These are phyloP conservation scores for Gleditsia sinensis DNA, from an alignment of 306 rosid genomes.

Conservation along the genomic window DNA sequence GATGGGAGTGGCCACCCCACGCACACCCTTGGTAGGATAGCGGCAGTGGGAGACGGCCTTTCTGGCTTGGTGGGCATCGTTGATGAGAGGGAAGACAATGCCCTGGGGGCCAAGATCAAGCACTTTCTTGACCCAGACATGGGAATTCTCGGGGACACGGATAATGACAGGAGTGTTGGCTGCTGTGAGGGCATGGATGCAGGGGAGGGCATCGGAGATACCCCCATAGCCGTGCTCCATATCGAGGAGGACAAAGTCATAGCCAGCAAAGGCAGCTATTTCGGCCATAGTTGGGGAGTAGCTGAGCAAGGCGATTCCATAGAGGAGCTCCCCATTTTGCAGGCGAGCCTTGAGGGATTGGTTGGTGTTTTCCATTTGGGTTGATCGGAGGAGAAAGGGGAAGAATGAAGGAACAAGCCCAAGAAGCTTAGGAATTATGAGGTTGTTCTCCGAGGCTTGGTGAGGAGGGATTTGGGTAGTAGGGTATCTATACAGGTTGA, in stretches of 20 bases:
- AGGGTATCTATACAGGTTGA: too few relatives aligned
- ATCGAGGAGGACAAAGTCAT: neutral
- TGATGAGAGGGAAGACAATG: neutral
- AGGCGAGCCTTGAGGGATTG: neutral
- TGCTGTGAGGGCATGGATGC: neutral
- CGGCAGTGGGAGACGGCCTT: neutral
- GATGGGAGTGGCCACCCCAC: slow-evolving; percentile 10
- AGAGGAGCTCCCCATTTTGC: neutral
- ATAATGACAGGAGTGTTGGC: neutral
- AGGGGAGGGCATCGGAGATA: neutral
- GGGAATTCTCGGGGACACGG: neutral
- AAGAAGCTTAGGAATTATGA: too few relatives aligned
- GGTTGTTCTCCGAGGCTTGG: too few relatives aligned
- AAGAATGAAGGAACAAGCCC: too few relatives aligned
- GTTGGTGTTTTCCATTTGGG: neutral
- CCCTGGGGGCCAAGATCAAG: neutral
- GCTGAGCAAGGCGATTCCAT: neutral
- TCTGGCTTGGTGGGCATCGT: neutral
- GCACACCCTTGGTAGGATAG: neutral
- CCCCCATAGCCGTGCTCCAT: slow-evolving; percentile 6
- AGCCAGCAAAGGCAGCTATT: neutral
- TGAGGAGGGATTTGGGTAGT: too few relatives aligned
- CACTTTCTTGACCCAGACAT: slow-evolving; percentile 4
- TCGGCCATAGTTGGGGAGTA: neutral
- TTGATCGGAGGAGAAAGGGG: too few relatives aligned